phyloP scores from a whole-genome alignment of 345 rosid species.

The Rhodamnia rubescens region DNA sequence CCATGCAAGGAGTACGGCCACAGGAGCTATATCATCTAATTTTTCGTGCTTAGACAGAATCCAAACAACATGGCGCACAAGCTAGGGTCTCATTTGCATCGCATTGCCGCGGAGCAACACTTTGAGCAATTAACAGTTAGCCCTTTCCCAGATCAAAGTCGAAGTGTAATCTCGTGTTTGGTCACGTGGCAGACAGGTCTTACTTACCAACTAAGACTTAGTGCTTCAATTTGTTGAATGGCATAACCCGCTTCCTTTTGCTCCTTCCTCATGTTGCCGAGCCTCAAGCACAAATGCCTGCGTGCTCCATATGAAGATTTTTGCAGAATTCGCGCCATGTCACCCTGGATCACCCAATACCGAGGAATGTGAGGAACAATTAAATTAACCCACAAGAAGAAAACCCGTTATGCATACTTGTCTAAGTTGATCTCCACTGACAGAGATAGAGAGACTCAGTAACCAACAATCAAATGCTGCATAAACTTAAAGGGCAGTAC shows the following conservation, averaged over 20 bases:
- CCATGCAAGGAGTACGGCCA: background rate
- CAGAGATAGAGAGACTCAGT: background rate
- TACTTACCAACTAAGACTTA: slow-evolving; percentile 9
- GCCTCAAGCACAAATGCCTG: slow-evolving; percentile 54
- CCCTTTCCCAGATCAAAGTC: background rate
- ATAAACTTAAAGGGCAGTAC: background rate
- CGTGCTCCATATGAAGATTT: slow-evolving; percentile 52
- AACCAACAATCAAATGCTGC: background rate
- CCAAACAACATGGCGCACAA: background rate
- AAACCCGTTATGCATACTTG: background rate
- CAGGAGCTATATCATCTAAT: background rate
- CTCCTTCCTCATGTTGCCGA: slow-evolving; percentile 50
- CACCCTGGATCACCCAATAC: slow-evolving; percentile 92
- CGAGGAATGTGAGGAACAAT: background rate
- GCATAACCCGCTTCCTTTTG: slow-evolving; percentile 54
- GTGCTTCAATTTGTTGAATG: slow-evolving; percentile 80
- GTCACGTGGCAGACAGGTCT: background rate
- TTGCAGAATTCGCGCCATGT: slow-evolving; percentile 88
- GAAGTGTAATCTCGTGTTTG: background rate
- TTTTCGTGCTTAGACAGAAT: background rate
- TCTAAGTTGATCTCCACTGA: background rate
- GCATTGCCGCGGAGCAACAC: background rate
- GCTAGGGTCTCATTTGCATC: background rate
- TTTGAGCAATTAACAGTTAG: background rate
- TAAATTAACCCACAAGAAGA: background rate